A percentile compares a stretch with the other conserved stretches of the same genome.
Conservation (phyloP, 2,329 filamentous ascomycete species). For the Lachnellula arida region DNA sequence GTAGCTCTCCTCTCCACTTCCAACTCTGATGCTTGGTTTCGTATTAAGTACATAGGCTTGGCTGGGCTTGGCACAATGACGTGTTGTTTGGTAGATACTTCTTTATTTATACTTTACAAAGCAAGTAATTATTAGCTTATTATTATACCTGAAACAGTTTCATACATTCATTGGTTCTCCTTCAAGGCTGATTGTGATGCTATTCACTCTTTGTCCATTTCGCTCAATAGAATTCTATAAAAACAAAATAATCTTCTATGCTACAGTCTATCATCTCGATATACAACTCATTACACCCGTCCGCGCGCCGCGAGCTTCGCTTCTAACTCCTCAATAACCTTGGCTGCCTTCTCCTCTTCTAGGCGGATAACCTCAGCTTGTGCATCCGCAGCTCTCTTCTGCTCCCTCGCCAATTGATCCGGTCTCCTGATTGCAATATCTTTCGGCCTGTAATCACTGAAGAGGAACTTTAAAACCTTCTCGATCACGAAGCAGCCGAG, state of each 20-base stretch:
- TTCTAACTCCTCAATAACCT: slow-evolving; percentile 54
- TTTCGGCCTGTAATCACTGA: slow-evolving; percentile 88
- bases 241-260: neutral
- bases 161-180: neutral
- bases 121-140: no score
- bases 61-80: neutral
- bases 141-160: no score
- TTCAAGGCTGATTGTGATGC: neutral
- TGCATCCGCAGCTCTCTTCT: slow-evolving; percentile 59
- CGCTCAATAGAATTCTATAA: neutral
- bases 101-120: no score
- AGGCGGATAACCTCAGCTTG: slow-evolving; percentile 42
- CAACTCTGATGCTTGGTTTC: neutral
- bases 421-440: slow-evolving; percentile 84
- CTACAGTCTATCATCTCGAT: slow-evolving; percentile 15
- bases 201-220: neutral
- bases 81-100: neutral
- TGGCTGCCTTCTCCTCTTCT: slow-evolving; percentile 48
- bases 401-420: slow-evolving; percentile 79
- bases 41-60: no score
- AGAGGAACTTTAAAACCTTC: slow-evolving; percentile 74
- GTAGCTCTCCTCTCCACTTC: neutral
- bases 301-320: slow-evolving; percentile 46
- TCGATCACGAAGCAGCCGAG: slow-evolving; percentile 83
- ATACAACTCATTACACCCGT: slow-evolving; percentile 4